Base-by-base conservation (phyloP, 1,284 basidiomycete species). In the Rhodotorula sp. region DNA sequence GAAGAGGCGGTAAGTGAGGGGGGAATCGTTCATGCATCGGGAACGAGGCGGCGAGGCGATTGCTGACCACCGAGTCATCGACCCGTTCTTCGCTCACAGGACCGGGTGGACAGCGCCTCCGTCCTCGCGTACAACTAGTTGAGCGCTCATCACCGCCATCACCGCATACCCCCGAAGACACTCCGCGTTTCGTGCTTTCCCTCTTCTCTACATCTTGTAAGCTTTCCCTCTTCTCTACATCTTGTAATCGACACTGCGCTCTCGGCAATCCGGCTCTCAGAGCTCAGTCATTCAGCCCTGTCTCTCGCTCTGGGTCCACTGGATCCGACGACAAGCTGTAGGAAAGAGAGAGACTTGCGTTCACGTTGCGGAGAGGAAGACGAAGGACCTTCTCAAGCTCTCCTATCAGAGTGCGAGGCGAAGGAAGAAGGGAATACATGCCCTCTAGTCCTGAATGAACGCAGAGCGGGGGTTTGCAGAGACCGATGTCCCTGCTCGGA, bases 1-100 rank as follows among this genome's bases (percentile, higher is more conserved):
- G 68, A 72, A 56, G 63, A 68, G 64, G 64, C 64, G 43, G 69
- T 70, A n/a, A 45, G 64, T 63, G 16, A 4, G 15, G 49, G 23
- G 19, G 49, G 49, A 50, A 14, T 18, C 21, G 49, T 3, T 21
- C 19, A 12, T 49, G 48, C 48, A 18, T 49, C 1, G 48, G 28
- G 28, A 28, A 28, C 28, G 28, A 16, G 6, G 48, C 16, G 1
- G 19, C 49, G 19, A 18, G 48, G 19, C 49, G 49, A 23, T 50
- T 14, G 49, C 18, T 50, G 49, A 50, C 19, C 1, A 43, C 8
- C 38, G 38, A 2, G 38, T 38, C 12, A 10, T 43, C 5, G 6
- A 8, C 34, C 34, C 34, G 34, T 34, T 8, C 5, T 18, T 55
- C n/a, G 3, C 28, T 26, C n/a, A 23, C 54, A 55, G 54, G n/a